Evolutionary conservation across 805 yeast species (phyloP), one percentile per base, ranked within the genome.

Genomic region (Yarrowia sp.): DNA sequence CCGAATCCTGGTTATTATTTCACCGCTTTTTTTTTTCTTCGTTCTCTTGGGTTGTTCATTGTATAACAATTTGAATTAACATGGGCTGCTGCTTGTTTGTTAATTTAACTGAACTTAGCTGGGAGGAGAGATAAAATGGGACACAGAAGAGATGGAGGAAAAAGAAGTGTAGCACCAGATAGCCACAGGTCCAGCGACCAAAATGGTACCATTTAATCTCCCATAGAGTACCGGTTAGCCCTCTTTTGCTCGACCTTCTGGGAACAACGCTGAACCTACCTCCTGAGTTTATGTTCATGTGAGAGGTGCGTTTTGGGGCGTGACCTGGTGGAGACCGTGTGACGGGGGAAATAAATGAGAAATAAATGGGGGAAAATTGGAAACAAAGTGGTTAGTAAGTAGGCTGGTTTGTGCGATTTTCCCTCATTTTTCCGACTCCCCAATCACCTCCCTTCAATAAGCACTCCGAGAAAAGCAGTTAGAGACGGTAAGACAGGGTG

Each of bases 251-350:
- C 32, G 32, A 26, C 19, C 46, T n/a, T 42, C 16, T 15, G 10
- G 36, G 16, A 35, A 26, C 8, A n/a, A 26, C 19, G 38, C 42
- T 35, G 12, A 52, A 52, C 56, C 42, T 52, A 52, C 56, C 56
- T 52, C 56, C 56, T 52, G 56, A 52, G 56, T 52, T 52, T 52
- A 15, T 52, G 56, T 52, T 36, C 56, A 36, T 36, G 56, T 35
- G 56, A 36, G 56, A 35, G 56, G 56, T 35, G 56, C 56, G 56
- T 52, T 49, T 49, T 36, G 56, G 41, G 42, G 56, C 55, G 40
- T 46, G 50, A 46, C 15, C 35, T 4, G 49, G 15, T 2, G 26
- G 49, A 38, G 3, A 38, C 12, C 40, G 40, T 38, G 40, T 9
- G 40, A 2, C 8, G 5, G 40, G 40, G 12, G 40, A 1, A 10